Evolutionary conservation across 2,329 filamentous ascomycete genomes (phyloP), one percentile per base, ranked within the genome.

Genomic region (Colletotrichum somersetense): DNA sequence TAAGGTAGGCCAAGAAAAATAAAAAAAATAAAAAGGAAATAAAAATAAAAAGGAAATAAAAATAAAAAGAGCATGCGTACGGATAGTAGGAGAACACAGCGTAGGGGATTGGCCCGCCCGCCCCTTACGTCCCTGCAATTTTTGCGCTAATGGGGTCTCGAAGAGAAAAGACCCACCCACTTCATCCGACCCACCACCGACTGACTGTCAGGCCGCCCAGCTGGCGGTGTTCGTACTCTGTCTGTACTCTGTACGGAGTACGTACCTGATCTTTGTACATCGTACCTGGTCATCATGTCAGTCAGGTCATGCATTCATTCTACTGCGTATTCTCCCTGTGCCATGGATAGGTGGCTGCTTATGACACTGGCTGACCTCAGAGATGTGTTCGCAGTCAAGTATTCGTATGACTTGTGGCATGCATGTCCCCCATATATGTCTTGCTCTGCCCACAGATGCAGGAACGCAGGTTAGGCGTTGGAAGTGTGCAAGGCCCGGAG

Each of bases 71-170:
- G 12, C 50, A 50, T 62, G 44, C 55, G 61, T n/a, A n/a, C n/a
- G n/a, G n/a, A n/a, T 23, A 68, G 61, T 23, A 68, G 59, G 50
- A 38, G 53, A 57, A 48, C 69, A 58, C 50, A 38, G 69, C 46
- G 42, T 38, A 68, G 52, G 64, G 64, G 68, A 71, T 63, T 71
- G 68, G 64, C 57, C 57, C 64, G 42, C 44, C 44, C 44, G 42
- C 44, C 44, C 44, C 42, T 68, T 58, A 68, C 50, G 69, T 48
- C 69, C 58, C 57, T 68, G 58, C 52, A 42, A 71, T 62, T 57
- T 56, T 66, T 68, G 65, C 65, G 65, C 68, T 71, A 71, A 42
- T 46, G 58, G 58, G 58, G 42, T 35, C 61, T 66, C 33, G 62
- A 67, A 48, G 62, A 20, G 59, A 55, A 8, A 20, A 14, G 52